A percentile compares a stretch with the other conserved stretches of the same genome.
Evolutionary conservation across 768 basidiomycete genomes (phyloP).

Genomic region (Coprinellus aureogranulatus): DNA sequence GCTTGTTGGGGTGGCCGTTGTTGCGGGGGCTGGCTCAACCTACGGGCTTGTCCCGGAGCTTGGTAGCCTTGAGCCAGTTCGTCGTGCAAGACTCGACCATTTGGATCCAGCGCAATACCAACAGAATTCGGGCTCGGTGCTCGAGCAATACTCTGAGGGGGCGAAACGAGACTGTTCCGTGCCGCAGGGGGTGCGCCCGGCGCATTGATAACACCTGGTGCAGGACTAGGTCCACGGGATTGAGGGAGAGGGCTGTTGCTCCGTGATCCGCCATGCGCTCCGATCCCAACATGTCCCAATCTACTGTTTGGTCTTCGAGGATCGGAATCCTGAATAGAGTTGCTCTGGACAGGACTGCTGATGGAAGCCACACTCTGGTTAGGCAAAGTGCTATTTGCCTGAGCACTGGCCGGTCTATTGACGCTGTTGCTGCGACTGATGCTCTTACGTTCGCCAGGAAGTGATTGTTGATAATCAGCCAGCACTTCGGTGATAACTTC

Average conservation of each 20-base stretch:
- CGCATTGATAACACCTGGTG: constrained; percentile 33
- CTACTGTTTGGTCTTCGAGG: constrained; percentile 55
- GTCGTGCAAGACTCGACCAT: constrained; percentile 79
- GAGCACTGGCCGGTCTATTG: constrained; percentile 34
- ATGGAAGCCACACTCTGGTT: constrained; percentile 18
- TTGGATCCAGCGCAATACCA: constrained; percentile 79
- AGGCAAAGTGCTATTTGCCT: constrained; percentile 20
- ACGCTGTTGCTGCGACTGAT: constrained; percentile 55
- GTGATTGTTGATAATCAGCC: constrained; percentile 73
- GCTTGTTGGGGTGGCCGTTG: constrained; percentile 28
- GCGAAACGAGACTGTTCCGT: constrained; percentile 39
- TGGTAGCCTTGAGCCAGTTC: constrained; percentile 65
- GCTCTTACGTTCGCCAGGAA: constrained; percentile 80
- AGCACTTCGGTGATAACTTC: constrained; percentile 74
- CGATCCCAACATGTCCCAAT: constrained; percentile 78
- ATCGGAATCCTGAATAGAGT: constrained; percentile 37
- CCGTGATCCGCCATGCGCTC: constrained; percentile 61
- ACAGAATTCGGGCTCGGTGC: constrained; percentile 76
- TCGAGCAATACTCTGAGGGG: constrained; percentile 38
- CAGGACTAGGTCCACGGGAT: constrained; percentile 57
- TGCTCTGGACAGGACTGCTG: constrained; percentile 18
- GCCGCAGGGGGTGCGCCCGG: constrained; percentile 6
- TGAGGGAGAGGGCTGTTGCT: constrained; percentile 62
- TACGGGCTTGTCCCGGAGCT: constrained; percentile 41
- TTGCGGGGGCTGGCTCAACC: constrained; percentile 23